Evolutionary conservation across 345 rosid species (phyloP), one percentile per base, ranked within the genome.

Genomic region (Boechera divaricarpa): DNA sequence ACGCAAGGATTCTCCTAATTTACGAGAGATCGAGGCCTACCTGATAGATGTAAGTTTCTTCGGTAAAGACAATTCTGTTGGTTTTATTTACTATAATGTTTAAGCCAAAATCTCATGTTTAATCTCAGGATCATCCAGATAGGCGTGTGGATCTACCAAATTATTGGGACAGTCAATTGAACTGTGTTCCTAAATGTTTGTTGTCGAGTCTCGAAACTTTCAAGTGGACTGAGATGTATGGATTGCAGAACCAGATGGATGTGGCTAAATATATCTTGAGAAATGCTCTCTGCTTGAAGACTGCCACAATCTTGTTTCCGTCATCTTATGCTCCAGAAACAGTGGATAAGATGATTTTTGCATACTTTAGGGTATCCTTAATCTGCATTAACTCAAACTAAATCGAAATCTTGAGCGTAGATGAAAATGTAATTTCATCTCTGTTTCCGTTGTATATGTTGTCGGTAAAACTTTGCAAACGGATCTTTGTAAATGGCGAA

Each of bases 381-480:
- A 1, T 21, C 24, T 21, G 24, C 24, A 42, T 42, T 15, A 12
- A n/a, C n/a, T 42, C 48, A 42, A 57, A 32, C 6, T 31, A 31
- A 55, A 55, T 55, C 4, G 45, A 10, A 24, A 62, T 62, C 67
- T 62, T 62, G 32, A 21, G 16, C 35, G n/a, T 41, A 26, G 24
- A 42, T 7, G 48, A 61, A 36, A 61, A 62, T 63, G 64, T 57
- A 33, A 9, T 13, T n/a, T 70, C 47, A 36, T 35, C 13, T 35
- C 16, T 53, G 51, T 53, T 51, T 51, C 29, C 60, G 13, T 54
- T 54, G 2, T 7, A n/a, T 69, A 41, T 69, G 31, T 28, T 44
- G 54, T 69, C 56, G 7, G 29, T 70, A 8, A 7, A 1, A 41
- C 8, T 29, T 52, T 41, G 63, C 39, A 41, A 69, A 68, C 24